A percentile compares a stretch with the other conserved stretches of the same genome.
Conservation (phyloP, 2,329 filamentous ascomycete species). For the Penicillium verrucosum region DNA sequence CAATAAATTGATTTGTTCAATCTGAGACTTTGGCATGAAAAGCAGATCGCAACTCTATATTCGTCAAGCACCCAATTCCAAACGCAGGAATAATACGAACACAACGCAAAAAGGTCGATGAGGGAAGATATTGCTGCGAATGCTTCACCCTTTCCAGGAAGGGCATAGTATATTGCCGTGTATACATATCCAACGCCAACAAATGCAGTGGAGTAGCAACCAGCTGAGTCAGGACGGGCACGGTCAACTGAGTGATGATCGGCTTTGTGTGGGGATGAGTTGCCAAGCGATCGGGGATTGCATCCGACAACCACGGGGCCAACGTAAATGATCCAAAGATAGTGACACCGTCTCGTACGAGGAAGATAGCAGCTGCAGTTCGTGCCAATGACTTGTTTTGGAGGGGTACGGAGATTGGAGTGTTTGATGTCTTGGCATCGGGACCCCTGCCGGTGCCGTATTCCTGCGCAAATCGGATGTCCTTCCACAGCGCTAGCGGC, state of each 20-base stretch:
- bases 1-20: not conserved
- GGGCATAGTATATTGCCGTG: slow-evolving; percentile 40
- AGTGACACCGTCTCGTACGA: slow-evolving; percentile 74
- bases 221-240: slow-evolving; percentile 73
- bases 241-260: slow-evolving; percentile 63
- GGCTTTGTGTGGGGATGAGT: slow-evolving; percentile 22
- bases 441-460: slow-evolving; percentile 52
- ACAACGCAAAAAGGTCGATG: slow-evolving; percentile 66
- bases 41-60: slow-evolving; percentile 46
- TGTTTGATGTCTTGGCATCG: slow-evolving; percentile 61
- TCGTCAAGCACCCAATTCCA: slow-evolving; percentile 79
- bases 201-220: slow-evolving; percentile 78
- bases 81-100: slow-evolving; percentile 82
- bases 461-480: slow-evolving; percentile 60
- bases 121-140: slow-evolving; percentile 67
- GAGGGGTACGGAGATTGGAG: not conserved
- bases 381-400: slow-evolving; percentile 14
- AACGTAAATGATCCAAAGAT: slow-evolving; percentile 58
- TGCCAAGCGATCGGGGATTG: slow-evolving; percentile 24
- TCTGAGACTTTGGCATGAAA: slow-evolving; percentile 18
- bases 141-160: slow-evolving; percentile 57
- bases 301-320: slow-evolving; percentile 19
- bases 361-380: slow-evolving; percentile 58
- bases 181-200: slow-evolving; percentile 81
- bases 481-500: slow-evolving; percentile 31